These are phyloP conservation scores for Leishmania turanica DNA, from an alignment of 208 protist genomes.

Conservation along the genomic window DNA sequence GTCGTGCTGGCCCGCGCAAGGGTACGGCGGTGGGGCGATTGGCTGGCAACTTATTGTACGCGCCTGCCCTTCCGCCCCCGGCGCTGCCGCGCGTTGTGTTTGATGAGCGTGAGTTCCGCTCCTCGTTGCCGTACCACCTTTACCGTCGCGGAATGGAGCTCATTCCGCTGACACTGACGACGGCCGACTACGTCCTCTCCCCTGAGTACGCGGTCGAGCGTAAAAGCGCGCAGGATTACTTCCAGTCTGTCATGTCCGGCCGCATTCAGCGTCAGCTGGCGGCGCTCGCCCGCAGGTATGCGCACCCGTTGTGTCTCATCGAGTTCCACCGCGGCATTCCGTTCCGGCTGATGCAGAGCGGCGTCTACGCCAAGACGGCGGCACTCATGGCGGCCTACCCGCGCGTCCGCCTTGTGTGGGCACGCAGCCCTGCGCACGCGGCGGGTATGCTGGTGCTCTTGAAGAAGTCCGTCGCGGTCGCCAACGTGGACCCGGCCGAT, in stretches of 20 bases:
- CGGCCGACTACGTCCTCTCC: constrained; percentile 86
- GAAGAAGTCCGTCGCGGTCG: constrained; percentile 57
- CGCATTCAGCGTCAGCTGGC: constrained; percentile 78
- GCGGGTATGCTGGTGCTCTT: constrained; percentile 68
- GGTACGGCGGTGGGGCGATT: constrained; percentile 9
- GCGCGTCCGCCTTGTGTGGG: constrained; percentile 70
- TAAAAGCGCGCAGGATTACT: constrained; percentile 80
- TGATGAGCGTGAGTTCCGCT: constrained; percentile 89
- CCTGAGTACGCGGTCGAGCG: constrained; percentile 79
- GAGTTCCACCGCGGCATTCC: constrained; percentile 71
- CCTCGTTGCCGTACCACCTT: constrained; percentile 70
- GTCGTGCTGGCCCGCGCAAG: not conserved
- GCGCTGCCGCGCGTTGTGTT: constrained; percentile 67
- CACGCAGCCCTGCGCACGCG: constrained; percentile 72
- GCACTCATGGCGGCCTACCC: constrained; percentile 64
- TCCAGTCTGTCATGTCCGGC: constrained; percentile 70
- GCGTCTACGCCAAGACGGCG: constrained; percentile 64
- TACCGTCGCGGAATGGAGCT: constrained; percentile 74
- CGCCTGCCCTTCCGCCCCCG: not conserved
- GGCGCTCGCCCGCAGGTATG: constrained; percentile 62
- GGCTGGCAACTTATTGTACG: not conserved
- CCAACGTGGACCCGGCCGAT: constrained; percentile 65
- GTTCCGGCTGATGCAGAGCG: constrained; percentile 52
- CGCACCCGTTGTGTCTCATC: constrained; percentile 68
- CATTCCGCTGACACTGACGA: constrained; percentile 80